Percentiles rank a stretch among this genome's conserved stretches.
phyloP scores from a whole-genome alignment of 2,329 filamentous ascomycete genomes.

The Exophiala oligosperma region DNA sequence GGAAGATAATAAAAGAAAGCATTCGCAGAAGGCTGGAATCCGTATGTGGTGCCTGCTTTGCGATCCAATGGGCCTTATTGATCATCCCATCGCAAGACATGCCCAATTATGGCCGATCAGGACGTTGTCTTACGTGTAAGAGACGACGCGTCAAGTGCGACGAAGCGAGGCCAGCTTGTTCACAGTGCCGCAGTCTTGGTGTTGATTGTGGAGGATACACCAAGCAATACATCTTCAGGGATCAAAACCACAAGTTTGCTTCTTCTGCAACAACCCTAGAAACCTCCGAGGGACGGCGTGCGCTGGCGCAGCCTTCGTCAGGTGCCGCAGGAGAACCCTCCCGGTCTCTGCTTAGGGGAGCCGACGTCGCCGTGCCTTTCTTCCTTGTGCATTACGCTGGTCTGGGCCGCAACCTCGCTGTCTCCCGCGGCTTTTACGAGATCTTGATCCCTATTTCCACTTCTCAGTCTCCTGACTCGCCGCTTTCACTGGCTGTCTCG shows the following conservation, averaged over 20 bases:
- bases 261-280: not conserved
- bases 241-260: slow-evolving; percentile 3
- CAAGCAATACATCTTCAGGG: slow-evolving; percentile 33
- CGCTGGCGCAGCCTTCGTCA: slow-evolving; percentile 6
- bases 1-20: no score
- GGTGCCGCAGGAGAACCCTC: slow-evolving; percentile 13
- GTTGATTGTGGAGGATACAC: slow-evolving; percentile 17
- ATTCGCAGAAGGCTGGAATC: no score
- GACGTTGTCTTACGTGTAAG: slow-evolving; percentile 42
- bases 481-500: slow-evolving; percentile 2
- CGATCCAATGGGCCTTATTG: not conserved
- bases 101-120: slow-evolving; percentile 26
- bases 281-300: slow-evolving; percentile 14
- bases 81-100: slow-evolving; percentile 9
- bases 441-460: slow-evolving; percentile 4
- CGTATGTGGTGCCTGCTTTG: no score
- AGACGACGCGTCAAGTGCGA: slow-evolving; percentile 43
- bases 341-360: not conserved
- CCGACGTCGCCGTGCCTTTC: slow-evolving; percentile 7
- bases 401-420: slow-evolving; percentile 1
- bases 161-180: slow-evolving; percentile 38
- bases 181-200: not conserved
- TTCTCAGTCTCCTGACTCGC: slow-evolving; percentile 3
- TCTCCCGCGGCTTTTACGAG: slow-evolving; percentile 4
- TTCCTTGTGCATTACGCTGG: slow-evolving; percentile 6